phyloP scores from a whole-genome alignment of 768 basidiomycete genomes.

The Collybiopsis confluens region DNA sequence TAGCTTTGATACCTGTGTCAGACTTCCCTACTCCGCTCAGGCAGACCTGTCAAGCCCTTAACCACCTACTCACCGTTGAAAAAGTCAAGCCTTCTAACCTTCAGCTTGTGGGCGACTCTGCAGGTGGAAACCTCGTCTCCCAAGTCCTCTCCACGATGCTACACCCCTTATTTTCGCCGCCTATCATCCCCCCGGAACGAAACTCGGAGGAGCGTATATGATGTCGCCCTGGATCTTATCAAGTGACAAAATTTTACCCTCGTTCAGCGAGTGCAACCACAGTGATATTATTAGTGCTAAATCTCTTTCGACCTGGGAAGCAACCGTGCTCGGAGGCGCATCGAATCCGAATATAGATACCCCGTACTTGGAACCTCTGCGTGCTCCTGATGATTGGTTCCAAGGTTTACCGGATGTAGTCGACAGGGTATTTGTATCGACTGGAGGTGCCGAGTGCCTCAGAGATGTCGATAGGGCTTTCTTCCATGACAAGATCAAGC shows the following conservation, averaged over 20 bases:
- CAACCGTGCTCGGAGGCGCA: too few species aligned
- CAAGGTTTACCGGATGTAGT: conserved; percentile 24
- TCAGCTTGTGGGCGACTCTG: conserved; percentile 16
- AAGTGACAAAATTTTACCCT: conserved; percentile 16
- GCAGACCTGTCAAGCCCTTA: conserved; percentile 13
- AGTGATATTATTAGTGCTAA: neutral
- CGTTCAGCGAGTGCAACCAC: conserved; percentile 13
- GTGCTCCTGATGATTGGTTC: conserved; percentile 31
- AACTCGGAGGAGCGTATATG: conserved; percentile 27
- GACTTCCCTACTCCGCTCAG: conserved; percentile 16
- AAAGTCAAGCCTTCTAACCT: conserved; percentile 13
- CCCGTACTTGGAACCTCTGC: conserved; percentile 26
- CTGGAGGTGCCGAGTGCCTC: conserved; percentile 29
- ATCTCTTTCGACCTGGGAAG: too few species aligned
- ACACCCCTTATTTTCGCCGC: conserved; percentile 11
- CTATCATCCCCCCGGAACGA: conserved; percentile 13
- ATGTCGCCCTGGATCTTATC: conserved; percentile 26
- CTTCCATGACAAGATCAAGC: neutral
- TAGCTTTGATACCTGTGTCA: conserved; percentile 14
- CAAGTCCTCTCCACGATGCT: conserved; percentile 17
- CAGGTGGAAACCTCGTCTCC: conserved; percentile 15
- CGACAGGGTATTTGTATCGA: conserved; percentile 30
- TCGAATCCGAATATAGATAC: neutral
- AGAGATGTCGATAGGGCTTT: conserved; percentile 24
- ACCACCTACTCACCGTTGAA: conserved; percentile 13